Percentiles rank a stretch among this genome's conserved stretches.
These are phyloP conservation scores for Linum trigynum DNA, from an alignment of 345 rosid species.

Conservation along the genomic window DNA sequence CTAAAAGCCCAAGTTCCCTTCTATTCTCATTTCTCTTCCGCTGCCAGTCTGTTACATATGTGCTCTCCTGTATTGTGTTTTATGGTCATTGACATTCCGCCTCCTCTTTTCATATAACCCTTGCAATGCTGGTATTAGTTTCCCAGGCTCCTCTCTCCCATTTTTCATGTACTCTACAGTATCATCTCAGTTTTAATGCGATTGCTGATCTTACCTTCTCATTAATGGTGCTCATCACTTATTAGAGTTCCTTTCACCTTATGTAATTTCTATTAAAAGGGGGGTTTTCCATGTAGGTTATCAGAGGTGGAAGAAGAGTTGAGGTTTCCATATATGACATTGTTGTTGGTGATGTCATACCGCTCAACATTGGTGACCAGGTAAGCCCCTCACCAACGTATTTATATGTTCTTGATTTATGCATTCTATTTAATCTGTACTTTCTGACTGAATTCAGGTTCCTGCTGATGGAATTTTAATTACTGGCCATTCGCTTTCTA, in stretches of 20 bases:
- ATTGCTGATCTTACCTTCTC: no score
- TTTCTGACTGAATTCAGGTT: neutral
- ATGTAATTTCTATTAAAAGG: neutral
- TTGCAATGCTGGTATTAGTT: no score
- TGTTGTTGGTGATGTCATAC: slow-evolving; percentile 8
- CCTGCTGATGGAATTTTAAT: slow-evolving; percentile 11
- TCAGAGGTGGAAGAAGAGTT: slow-evolving; percentile 11
- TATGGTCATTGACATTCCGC: neutral
- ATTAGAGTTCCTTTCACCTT: neutral
- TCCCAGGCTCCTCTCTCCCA: no score
- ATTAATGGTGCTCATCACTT: no score
- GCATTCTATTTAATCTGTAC: neutral
- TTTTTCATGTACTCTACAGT: no score
- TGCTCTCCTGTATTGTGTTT: no score
- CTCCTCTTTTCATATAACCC: neutral
- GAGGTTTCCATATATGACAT: slow-evolving; percentile 10
- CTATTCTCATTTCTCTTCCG: no score
- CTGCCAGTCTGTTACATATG: no score
- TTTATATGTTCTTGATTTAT: neutral
- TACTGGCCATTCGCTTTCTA: slow-evolving; percentile 8
- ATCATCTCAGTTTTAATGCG: no score
- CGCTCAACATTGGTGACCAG: slow-evolving; percentile 9
- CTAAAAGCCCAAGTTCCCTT: neutral
- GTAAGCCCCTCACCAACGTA: neutral
- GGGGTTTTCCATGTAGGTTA: slow-evolving; percentile 2